A percentile compares a stretch with the other conserved stretches of the same genome.
Evolutionary conservation across 164 flowering plant species (phyloP).

Genomic region (Platanus orientalis): DNA sequence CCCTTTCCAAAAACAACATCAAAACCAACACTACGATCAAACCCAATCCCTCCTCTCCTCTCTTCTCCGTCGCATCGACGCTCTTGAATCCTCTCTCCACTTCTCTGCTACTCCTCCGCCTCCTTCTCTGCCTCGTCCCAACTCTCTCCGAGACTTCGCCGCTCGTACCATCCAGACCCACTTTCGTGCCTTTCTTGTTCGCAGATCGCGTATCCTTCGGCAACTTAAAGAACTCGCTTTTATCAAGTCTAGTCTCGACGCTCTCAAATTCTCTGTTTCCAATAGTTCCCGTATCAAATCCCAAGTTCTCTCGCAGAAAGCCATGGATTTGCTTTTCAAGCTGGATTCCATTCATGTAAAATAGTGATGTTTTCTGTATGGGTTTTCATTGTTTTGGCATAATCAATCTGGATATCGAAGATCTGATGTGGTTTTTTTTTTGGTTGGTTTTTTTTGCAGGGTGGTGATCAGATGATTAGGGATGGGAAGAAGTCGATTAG

Average conservation of each 20-base stretch:
- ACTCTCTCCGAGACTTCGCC: slow-evolving; percentile 56
- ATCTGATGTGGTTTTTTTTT: too few relatives aligned
- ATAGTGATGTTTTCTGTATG: neutral
- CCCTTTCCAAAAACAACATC: slow-evolving; percentile 10
- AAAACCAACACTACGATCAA: slow-evolving; percentile 9
- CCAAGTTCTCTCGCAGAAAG: slow-evolving; percentile 23
- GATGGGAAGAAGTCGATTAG: slow-evolving; percentile 51
- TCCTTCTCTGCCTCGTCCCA: slow-evolving; percentile 14
- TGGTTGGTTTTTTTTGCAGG: too few relatives aligned
- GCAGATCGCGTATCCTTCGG: slow-evolving; percentile 75
- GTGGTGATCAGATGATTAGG: slow-evolving; percentile 52
- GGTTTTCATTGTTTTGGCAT: neutral
- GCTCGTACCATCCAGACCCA: slow-evolving; percentile 81
- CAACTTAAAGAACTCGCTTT: slow-evolving; percentile 66
- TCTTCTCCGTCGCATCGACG: slow-evolving; percentile 52
- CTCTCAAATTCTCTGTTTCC: slow-evolving; percentile 51
- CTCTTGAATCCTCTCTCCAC: slow-evolving; percentile 59
- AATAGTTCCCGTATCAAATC: slow-evolving; percentile 27
- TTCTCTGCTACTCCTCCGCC: slow-evolving; percentile 14
- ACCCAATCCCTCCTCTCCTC: slow-evolving; percentile 35
- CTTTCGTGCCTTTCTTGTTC: slow-evolving; percentile 71
- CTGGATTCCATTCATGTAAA: slow-evolving; percentile 84
- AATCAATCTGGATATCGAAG: neutral
- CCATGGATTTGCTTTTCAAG: slow-evolving; percentile 49
- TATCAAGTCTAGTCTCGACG: slow-evolving; percentile 47